A percentile compares a stretch with the other conserved stretches of the same genome.
These are phyloP conservation scores for Miscanthus lutarioriparius DNA, from an alignment of 176 grass and related monocot genomes.

Conservation along the genomic window DNA sequence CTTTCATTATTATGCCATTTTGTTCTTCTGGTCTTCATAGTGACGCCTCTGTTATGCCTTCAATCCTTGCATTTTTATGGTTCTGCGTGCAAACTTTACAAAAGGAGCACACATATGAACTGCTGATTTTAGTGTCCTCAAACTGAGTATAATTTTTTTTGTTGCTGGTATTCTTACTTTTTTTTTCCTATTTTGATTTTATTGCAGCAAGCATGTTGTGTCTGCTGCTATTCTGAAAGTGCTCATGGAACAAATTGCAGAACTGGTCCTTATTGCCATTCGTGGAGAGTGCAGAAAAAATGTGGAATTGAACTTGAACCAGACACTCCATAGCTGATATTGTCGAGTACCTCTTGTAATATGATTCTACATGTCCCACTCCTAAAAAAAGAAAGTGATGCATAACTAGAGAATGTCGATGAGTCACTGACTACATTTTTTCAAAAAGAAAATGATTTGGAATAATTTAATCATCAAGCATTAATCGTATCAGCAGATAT, in stretches of 20 bases:
- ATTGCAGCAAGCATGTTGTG: conserved; percentile 41
- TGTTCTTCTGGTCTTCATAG: conserved; percentile 20
- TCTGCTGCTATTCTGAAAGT: conserved; percentile 66
- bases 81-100: background rate
- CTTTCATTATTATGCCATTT: conserved; percentile 19
- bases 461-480: conserved; percentile 21
- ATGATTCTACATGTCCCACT: conserved; percentile 10
- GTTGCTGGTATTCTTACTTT: conserved; percentile 22
- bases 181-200: conserved; percentile 10
- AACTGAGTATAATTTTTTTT: background rate
- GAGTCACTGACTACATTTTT: background rate
- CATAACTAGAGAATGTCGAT: background rate
- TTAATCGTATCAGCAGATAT: background rate
- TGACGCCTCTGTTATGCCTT: background rate
- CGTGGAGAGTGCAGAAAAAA: conserved; percentile 42
- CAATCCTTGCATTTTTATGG: conserved; percentile 8
- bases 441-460: conserved; percentile 21
- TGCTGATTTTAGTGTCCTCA: background rate
- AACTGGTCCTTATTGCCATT: conserved; percentile 53
- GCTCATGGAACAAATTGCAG: conserved; percentile 47
- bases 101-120: conserved; percentile 8
- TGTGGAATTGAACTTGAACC: conserved; percentile 36
- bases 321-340: conserved; percentile 5
- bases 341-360: conserved; percentile 12
- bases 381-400: background rate